phyloP scores from a whole-genome alignment of 164 flowering plant genomes.

The Dillenia turbinata region DNA sequence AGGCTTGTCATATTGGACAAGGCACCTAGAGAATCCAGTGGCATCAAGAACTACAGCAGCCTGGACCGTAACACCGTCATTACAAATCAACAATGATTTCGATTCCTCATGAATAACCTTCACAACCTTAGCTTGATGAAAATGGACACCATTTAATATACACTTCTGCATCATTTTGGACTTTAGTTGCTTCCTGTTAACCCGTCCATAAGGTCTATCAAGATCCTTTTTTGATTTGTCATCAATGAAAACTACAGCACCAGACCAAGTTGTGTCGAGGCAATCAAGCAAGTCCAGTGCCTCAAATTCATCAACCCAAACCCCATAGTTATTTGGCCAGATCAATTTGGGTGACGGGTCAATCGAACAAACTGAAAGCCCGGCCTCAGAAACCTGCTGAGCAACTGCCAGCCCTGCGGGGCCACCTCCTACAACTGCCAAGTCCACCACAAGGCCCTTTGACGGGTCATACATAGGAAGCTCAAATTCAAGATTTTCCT shows the following conservation, averaged over 20 bases:
- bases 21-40: constrained; percentile 80
- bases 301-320: constrained; percentile 97
- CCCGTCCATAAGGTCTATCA: constrained; percentile 79
- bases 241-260: constrained; percentile 69
- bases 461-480: constrained; percentile 77
- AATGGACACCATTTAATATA: constrained; percentile 78
- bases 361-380: constrained; percentile 79
- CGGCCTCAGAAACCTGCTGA: constrained; percentile 85
- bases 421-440: constrained; percentile 89
- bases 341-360: constrained; percentile 82
- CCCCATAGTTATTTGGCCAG: constrained; percentile 96
- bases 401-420: constrained; percentile 98
- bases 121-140: constrained; percentile 81
- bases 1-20: constrained; percentile 86
- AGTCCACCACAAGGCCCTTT: constrained; percentile 61
- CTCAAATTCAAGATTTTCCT: constrained; percentile 82
- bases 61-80: constrained; percentile 75
- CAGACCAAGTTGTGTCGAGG: constrained; percentile 91
- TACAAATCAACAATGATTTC: constrained; percentile 69
- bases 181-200: constrained; percentile 75
- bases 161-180: constrained; percentile 90
- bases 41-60: constrained; percentile 89
- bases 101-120: constrained; percentile 80
- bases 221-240: constrained; percentile 53
- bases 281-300: constrained; percentile 92